Percentiles rank a stretch among this genome's conserved stretches.
Evolutionary conservation across 768 basidiomycete genomes (phyloP).

Genomic region (Sutorius australiensis): DNA sequence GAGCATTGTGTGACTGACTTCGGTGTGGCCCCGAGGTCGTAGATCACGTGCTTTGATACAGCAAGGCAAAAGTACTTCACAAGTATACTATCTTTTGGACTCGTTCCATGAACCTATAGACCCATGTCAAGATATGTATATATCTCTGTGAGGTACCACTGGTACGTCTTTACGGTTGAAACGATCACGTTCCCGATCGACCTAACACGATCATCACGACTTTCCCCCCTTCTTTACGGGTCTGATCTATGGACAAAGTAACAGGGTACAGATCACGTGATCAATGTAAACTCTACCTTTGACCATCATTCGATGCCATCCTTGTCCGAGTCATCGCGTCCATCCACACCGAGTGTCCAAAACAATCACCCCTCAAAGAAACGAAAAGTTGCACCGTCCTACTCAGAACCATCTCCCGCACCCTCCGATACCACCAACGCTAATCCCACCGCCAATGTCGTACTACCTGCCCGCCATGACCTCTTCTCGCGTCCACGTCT

Average conservation of each 20-base stretch:
- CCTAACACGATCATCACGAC: not conserved
- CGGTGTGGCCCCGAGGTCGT: not conserved
- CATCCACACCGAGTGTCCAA: slow-evolving; percentile 28
- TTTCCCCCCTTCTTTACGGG: not conserved
- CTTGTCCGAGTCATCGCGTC: slow-evolving; percentile 31
- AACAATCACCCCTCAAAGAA: slow-evolving; percentile 33
- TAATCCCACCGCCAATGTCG: slow-evolving; percentile 38
- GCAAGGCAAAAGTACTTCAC: not conserved
- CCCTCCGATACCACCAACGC: slow-evolving; percentile 48
- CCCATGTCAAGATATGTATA: not conserved
- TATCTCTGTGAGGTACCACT: not conserved
- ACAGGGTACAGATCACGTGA: slow-evolving; percentile 16
- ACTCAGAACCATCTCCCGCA: slow-evolving; percentile 47
- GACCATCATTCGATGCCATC: slow-evolving; percentile 9
- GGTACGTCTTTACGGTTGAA: not conserved
- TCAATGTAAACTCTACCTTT: not conserved
- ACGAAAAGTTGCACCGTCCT: slow-evolving; percentile 50
- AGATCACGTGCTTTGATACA: slow-evolving; percentile 16
- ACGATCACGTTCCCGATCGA: not conserved
- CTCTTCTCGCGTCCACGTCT: slow-evolving; percentile 67
- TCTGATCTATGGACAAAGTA: not conserved
- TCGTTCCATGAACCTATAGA: too few species aligned
- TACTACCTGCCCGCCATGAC: slow-evolving; percentile 65
- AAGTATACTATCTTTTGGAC: too few species aligned
- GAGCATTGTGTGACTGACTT: not conserved